Base-by-base conservation (phyloP, 2,329 filamentous ascomycete genomes). In the Fusarium euwallaceae region DNA sequence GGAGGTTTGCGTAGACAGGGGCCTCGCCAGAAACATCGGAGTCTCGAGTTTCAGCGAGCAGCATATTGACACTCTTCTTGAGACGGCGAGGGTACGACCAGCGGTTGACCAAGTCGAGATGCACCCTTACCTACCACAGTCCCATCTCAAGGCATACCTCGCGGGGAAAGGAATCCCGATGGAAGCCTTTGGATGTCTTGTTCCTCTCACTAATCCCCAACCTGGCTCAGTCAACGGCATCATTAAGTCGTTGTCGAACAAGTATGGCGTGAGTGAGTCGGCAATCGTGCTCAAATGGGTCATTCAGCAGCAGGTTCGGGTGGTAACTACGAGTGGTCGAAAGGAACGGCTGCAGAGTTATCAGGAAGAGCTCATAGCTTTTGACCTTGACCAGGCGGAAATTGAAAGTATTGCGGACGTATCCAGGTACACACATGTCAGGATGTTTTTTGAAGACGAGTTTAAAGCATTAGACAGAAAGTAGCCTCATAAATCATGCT, bases 201-300 rank as follows among this genome's bases (percentile, higher is more conserved):
- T 16, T 22, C 29, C 53, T 37, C n/a, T 58, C 11, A 58, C 53
- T 1, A 32, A 37, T 37, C 29, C 16, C 5, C n/a, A 22, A 4
- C n/a, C 53, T 16, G 32, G 53, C 14, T 4, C 32, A 10, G 32
- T 24, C 5, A 34, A 37, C n/a, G 14, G 4, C 4, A 24, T 70
- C 59, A 32, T 53, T 16, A 63, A 32, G n/a, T 59, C 51, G 24
- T 64, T 65, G 34, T 63, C 67, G 2, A 48, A 36, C 7, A 58
- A 48, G 34, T 39, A 59, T 6, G 16, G 56, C 4, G 56, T 39
- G 9, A 59, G 32, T 17, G 36, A 59, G 37, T 29, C 56, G 0
- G 6, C 34, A 14, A 39, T 59, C 6, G 4, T 59, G 4, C 56
- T 59, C 22, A 41, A 59, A 36, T 59, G 56, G 56, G 56, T 41